Conservation (phyloP, 495 filamentous ascomycete genomes). For the Clohesyomyces aquaticus region DNA sequence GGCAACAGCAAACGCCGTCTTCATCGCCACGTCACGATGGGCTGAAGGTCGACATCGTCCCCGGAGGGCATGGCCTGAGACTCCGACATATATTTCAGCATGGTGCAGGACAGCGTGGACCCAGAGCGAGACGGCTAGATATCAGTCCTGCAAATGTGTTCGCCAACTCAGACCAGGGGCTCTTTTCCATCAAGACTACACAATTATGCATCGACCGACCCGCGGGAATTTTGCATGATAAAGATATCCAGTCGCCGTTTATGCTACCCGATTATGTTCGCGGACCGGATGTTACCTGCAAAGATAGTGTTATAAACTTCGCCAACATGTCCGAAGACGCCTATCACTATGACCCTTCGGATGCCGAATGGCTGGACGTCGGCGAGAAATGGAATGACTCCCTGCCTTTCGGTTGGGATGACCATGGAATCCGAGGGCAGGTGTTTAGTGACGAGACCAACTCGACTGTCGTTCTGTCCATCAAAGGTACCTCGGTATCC, state of each 20-base stretch:
- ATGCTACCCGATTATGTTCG: conserved; percentile 25
- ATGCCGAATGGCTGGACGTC: conserved; percentile 32
- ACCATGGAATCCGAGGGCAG: conserved; percentile 35
- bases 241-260: conserved; percentile 16
- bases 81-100: conserved; percentile 19
- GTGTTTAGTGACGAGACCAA: conserved; percentile 33
- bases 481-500: conserved; percentile 33
- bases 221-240: background rate
- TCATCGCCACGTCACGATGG: background rate
- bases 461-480: conserved; percentile 26
- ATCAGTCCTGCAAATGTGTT: background rate
- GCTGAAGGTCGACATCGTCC: too few relatives aligned
- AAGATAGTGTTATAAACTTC: conserved; percentile 26
- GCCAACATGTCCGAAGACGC: conserved; percentile 36
- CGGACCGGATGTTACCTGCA: conserved; percentile 29
- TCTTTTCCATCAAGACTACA: conserved; percentile 19
- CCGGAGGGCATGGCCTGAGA: background rate
- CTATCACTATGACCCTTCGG: conserved; percentile 25
- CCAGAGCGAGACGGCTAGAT: conserved; percentile 11
- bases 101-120: conserved; percentile 19
- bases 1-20: background rate
- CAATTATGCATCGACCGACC: conserved; percentile 24
- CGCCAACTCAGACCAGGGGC: background rate
- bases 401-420: conserved; percentile 31
- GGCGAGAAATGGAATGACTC: conserved; percentile 27